phyloP scores from a whole-genome alignment of 805 yeast genomes.

The Kuraishia ogatae region DNA sequence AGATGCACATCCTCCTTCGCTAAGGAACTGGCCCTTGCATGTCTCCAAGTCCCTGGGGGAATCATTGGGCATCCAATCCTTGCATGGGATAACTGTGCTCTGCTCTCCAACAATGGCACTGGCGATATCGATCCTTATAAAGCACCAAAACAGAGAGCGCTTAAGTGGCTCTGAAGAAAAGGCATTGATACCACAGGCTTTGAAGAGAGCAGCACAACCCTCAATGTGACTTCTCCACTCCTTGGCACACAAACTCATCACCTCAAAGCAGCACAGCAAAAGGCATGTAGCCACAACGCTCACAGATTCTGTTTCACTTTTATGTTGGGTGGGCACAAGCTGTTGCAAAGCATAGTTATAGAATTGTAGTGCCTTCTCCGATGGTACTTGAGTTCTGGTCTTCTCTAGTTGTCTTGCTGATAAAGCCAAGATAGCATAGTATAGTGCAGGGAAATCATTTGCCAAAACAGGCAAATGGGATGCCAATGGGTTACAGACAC shows the following conservation, averaged over 20 bases:
- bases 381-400: constrained; percentile 10
- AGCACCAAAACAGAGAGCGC: constrained; percentile 34
- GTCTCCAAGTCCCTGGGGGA: constrained; percentile 6
- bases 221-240: constrained; percentile 30
- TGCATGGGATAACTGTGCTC: constrained; percentile 23
- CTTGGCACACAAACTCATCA: constrained; percentile 28
- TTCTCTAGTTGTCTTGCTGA: constrained; percentile 20
- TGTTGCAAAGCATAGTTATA: constrained; percentile 20
- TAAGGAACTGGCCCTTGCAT: constrained; percentile 12
- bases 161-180: constrained; percentile 23
- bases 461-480: constrained; percentile 27
- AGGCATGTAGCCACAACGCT: constrained; percentile 22
- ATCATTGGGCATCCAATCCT: constrained; percentile 22
- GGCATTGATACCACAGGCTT: constrained; percentile 29
- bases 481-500: constrained; percentile 24
- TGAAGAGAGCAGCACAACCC: constrained; percentile 29
- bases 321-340: constrained; percentile 25
- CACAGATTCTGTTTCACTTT: constrained; percentile 3
- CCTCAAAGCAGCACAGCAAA: constrained; percentile 31
- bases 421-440: constrained; percentile 18
- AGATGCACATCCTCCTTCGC: constrained; percentile 6
- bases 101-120: constrained; percentile 28
- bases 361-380: constrained; percentile 18
- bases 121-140: constrained; percentile 31
- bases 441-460: constrained; percentile 20